These are phyloP conservation scores for Colletotrichum sp. DNA, from an alignment of 2,329 filamentous ascomycete genomes.

Conservation along the genomic window DNA sequence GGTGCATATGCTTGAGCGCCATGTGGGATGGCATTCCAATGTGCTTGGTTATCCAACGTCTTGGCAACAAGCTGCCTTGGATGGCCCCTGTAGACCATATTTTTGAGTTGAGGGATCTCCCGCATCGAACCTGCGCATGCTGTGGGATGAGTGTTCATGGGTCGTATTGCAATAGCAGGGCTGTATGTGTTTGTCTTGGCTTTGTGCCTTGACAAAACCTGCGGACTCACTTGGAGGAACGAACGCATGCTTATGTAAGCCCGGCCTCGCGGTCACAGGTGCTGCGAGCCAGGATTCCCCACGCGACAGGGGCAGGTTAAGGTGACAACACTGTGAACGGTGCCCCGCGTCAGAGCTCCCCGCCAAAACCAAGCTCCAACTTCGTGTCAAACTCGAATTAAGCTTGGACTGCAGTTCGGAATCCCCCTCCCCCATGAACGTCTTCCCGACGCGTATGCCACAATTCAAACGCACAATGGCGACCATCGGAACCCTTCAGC, in stretches of 20 bases:
- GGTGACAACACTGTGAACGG: too few relatives aligned
- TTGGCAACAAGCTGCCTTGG: background rate
- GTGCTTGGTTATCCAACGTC: background rate
- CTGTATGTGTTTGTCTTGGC: background rate
- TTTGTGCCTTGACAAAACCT: background rate
- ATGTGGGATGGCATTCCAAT: background rate
- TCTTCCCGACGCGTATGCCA: background rate
- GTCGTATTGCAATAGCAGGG: background rate
- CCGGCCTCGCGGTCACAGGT: background rate
- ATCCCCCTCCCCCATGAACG: background rate
- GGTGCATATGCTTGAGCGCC: background rate
- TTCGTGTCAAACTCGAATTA: background rate
- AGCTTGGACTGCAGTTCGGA: background rate
- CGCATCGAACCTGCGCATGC: background rate
- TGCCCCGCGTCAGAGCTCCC: conserved; percentile 12
- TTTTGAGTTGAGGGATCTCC: background rate
- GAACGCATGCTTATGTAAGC: background rate
- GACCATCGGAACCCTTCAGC: conserved; percentile 67
- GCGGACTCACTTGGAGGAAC: background rate
- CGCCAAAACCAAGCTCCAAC: background rate
- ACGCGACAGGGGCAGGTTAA: background rate
- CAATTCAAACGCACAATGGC: conserved; percentile 40
- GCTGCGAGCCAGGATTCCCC: background rate
- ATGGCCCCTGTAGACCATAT: background rate
- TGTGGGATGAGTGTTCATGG: background rate